Base-by-base conservation (phyloP, 2,329 filamentous ascomycete species). In the Aspergillus felis region DNA sequence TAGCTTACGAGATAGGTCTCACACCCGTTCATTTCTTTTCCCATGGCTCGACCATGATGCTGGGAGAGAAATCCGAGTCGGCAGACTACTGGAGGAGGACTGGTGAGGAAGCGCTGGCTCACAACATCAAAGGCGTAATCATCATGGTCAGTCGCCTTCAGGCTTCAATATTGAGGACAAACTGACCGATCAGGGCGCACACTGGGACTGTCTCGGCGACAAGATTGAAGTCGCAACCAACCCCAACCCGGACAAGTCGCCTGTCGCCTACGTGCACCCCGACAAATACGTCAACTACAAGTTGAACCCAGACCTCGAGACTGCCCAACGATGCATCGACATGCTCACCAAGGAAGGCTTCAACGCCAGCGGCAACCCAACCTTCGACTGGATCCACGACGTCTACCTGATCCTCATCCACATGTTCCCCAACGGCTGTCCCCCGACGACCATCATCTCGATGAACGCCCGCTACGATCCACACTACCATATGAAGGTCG, bases 371-470 rank as follows among this genome's bases (percentile, higher is more conserved):
- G 73, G 70, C 1, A 85, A 88, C 66, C 64, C 77, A 0, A 76
- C 67, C 0, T 89, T 89, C 61, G 83, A 89, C 66, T 89, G 86
- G 87, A 89, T 89, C 67, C 86, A 90, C 75, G 87, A 90, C 70
- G 87, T 84, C 0, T 89, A 85, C 66, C 79, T 89, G 3, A 82
- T 89, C 56, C 75, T 89, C 8, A 87, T 89, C 67, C 79, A 85
- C 54, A 89, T 90, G 86, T 89, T 89, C 61, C 87, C 86, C 0
- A 61, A 66, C 1, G 77, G 75, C n/a, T 87, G 84, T 64, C 87
- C 87, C 1, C 87, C 87, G 0, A 88, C 86, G 0, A 87, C 84
- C 2, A 77, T 88, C 54, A 72, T 84, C 56, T 80, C 76, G 41
- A 79, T 81, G 74, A 61, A 61, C 52, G 57, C 57, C 10, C 73